Evolutionary conservation across 192 early-diverging fungal species (phyloP), one percentile per base, ranked within the genome.

Genomic region (Mortierella claussenii): DNA sequence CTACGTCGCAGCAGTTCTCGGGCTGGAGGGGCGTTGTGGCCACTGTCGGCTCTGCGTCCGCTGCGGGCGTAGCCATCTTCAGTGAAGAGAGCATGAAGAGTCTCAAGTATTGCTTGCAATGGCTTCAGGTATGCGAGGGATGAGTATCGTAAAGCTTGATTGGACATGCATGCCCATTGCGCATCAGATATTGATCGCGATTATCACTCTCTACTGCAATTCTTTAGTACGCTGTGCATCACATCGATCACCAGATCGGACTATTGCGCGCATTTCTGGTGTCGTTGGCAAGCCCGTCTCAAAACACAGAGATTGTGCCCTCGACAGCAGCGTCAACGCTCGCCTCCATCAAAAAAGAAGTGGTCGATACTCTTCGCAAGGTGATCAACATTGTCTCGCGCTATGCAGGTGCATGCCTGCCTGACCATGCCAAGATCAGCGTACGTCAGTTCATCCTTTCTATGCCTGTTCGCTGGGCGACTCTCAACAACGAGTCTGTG

Each of bases 41-140:
- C 40, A 85, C 84, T 18, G 86, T 88, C 5, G 87, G 86, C 10
- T 62, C 85, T 0, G 86, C 84, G 27, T 87, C 88, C 2, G 88
- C 88, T 49, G 73, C 90, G 2, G 89, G 92, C 7, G 92, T 90
- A 5, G 85, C 94, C 61, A 89, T 93, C 11, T 88, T 95, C 31
- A 92, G 91, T 60, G 94, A 96, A 60, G 95, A 98, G 73, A 91
- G 92, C 65, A 88, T 97, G 85, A 85, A 89, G 63, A 92, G 89
- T 60, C 78, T 98, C 43, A 86, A 89, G 46, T 98, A 97, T 79
- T 98, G 96, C 80, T 81, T 95, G 23, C 85, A 91, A 65, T 96
- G 93, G 93, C 78, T 97, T 3, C 85, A 90, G 79, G 85, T 87
- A 78, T n/a, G n/a, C n/a, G n/a, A n/a, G n/a, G n/a, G n/a, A n/a